phyloP scores from a whole-genome alignment of 1,284 basidiomycete species.

The Bjerkandera adusta region DNA sequence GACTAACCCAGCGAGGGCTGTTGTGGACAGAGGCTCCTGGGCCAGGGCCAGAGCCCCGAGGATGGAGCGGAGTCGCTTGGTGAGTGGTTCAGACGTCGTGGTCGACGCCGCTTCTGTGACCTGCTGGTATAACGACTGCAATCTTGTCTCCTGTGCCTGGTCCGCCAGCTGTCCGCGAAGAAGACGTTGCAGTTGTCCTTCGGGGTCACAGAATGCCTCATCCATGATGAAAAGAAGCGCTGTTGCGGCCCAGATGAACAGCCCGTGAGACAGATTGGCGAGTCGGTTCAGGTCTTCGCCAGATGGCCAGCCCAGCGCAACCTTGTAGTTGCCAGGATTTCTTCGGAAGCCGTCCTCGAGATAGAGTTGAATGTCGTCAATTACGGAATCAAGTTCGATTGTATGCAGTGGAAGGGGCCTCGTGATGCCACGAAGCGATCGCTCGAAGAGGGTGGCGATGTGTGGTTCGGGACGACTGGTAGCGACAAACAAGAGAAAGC shows the following conservation, averaged over 20 bases:
- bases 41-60: neutral
- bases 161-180: neutral
- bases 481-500: constrained; percentile 19
- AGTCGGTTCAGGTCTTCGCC: neutral
- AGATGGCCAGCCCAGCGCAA: neutral
- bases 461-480: constrained; percentile 26
- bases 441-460: constrained; percentile 17
- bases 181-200: no score
- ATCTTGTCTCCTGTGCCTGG: no score
- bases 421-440: neutral
- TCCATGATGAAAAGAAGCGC: neutral
- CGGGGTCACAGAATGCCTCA: neutral
- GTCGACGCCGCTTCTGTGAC: neutral
- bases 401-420: neutral
- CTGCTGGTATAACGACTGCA: neutral
- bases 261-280: neutral
- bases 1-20: neutral
- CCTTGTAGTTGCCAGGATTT: neutral
- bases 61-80: neutral
- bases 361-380: neutral
- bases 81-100: neutral
- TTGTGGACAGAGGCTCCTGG: neutral
- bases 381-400: neutral
- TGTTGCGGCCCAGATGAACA: constrained; percentile 1
- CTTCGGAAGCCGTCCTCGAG: neutral